Evolutionary conservation across 2,329 filamentous ascomycete genomes (phyloP).

Genomic region (Botrytis sinoallii): DNA sequence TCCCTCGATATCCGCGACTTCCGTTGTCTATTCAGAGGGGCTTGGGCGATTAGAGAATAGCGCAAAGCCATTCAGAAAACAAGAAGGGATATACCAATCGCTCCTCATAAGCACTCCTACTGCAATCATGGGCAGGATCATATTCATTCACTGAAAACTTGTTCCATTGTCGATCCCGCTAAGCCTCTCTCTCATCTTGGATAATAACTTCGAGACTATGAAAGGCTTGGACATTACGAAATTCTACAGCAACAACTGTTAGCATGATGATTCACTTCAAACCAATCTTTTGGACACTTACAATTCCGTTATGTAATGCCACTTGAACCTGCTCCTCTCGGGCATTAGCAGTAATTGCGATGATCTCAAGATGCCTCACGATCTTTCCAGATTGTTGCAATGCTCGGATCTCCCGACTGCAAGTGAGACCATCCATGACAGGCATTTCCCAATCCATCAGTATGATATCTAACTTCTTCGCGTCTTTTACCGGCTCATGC

Average conservation of each 20-base stretch:
- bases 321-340: conserved; percentile 31
- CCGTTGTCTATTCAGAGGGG: too few relatives aligned
- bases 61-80: background rate
- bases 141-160: background rate
- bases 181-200: conserved; percentile 28
- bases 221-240: conserved; percentile 33
- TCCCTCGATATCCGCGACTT: background rate
- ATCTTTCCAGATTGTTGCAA: conserved; percentile 53
- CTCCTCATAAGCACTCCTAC: background rate
- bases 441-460: conserved; percentile 80
- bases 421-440: conserved; percentile 66
- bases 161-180: conserved; percentile 3
- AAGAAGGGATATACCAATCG: background rate
- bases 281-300: background rate
- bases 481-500: conserved; percentile 23
- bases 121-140: background rate
- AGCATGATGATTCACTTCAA: background rate
- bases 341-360: conserved; percentile 38
- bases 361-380: conserved; percentile 42
- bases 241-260: conserved; percentile 21
- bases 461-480: conserved; percentile 54
- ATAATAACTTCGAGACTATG: conserved; percentile 25
- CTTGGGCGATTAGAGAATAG: background rate
- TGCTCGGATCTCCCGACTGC: conserved; percentile 61
- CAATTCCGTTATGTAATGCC: conserved; percentile 18